Conservation (phyloP, 139 green algal genomes). For the Chlorella sp. region DNA sequence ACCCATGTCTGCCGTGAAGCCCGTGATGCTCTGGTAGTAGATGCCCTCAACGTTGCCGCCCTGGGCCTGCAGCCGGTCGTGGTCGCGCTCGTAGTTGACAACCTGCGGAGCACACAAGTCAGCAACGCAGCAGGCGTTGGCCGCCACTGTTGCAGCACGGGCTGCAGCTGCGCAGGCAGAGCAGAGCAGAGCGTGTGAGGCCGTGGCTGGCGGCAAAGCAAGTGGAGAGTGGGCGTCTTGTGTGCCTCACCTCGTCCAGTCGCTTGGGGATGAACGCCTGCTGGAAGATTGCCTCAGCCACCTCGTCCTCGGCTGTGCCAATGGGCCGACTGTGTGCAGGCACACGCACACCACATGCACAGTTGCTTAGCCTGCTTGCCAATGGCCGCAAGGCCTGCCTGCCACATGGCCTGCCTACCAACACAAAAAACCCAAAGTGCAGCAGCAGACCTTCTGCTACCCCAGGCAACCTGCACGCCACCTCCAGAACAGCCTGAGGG, state of each 20-base stretch:
- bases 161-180: background rate
- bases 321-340: constrained; percentile 36
- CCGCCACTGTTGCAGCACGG: background rate
- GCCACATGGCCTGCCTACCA: too few relatives aligned
- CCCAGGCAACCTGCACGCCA: too few relatives aligned
- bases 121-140: background rate
- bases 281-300: constrained; percentile 65
- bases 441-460: too few relatives aligned
- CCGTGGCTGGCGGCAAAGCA: background rate
- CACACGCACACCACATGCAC: background rate
- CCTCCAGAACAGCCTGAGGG: background rate
- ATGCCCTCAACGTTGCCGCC: constrained; percentile 73
- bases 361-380: too few relatives aligned
- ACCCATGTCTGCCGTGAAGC: constrained; percentile 52
- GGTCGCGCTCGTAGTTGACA: constrained; percentile 79
- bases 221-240: background rate
- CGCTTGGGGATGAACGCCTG: constrained; percentile 91
- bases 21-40: constrained; percentile 87
- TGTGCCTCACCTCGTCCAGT: constrained; percentile 81
- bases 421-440: too few relatives aligned
- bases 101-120: constrained; percentile 6
- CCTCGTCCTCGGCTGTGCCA: constrained; percentile 17
- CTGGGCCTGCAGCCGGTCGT: constrained; percentile 46
- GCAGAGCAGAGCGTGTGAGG: background rate
- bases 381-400: too few relatives aligned